phyloP scores from a whole-genome alignment of 2,329 filamentous ascomycete species.

The Hypoxylon sp. region DNA sequence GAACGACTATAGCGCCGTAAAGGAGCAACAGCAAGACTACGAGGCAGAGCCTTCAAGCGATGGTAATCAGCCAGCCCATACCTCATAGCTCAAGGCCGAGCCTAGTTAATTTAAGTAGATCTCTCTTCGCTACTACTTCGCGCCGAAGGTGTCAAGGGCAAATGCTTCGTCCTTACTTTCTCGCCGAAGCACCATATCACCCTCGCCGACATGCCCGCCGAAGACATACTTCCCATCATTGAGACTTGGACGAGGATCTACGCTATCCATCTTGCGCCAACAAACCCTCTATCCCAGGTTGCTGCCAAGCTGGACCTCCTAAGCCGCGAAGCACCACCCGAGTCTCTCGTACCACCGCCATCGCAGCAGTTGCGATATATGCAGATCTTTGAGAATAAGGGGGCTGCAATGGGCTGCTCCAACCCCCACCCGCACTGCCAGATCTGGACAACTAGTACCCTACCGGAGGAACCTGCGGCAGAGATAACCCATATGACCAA shows the following conservation, averaged over 20 bases:
- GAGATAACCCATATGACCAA: constrained; percentile 85
- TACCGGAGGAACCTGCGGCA: constrained; percentile 89
- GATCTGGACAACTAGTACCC: constrained; percentile 91
- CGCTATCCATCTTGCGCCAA: constrained; percentile 80
- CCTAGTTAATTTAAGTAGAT: constrained; percentile 62
- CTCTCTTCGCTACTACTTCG: constrained; percentile 82
- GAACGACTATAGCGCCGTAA: constrained; percentile 97
- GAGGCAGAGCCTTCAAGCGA: constrained; percentile 59
- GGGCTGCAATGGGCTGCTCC: constrained; percentile 96
- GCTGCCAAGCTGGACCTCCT: constrained; percentile 59
- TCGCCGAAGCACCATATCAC: constrained; percentile 92
- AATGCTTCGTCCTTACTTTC: constrained; percentile 98
- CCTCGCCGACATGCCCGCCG: constrained; percentile 86
- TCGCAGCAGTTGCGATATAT: constrained; percentile 91
- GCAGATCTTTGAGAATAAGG: constrained; percentile 99
- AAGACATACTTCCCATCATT: constrained; percentile 85
- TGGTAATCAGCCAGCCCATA: constrained; percentile 44
- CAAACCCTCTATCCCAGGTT: constrained; percentile 72
- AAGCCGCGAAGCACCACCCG: constrained; percentile 55
- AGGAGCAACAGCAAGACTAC: constrained; percentile 91
- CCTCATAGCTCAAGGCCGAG: not conserved
- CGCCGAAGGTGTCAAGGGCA: constrained; percentile 89
- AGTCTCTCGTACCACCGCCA: constrained; percentile 65
- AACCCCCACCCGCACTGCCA: constrained; percentile 98
- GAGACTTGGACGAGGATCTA: constrained; percentile 95